phyloP scores from a whole-genome alignment of 2,329 filamentous ascomycete species.

The Cryphonectria japonica region DNA sequence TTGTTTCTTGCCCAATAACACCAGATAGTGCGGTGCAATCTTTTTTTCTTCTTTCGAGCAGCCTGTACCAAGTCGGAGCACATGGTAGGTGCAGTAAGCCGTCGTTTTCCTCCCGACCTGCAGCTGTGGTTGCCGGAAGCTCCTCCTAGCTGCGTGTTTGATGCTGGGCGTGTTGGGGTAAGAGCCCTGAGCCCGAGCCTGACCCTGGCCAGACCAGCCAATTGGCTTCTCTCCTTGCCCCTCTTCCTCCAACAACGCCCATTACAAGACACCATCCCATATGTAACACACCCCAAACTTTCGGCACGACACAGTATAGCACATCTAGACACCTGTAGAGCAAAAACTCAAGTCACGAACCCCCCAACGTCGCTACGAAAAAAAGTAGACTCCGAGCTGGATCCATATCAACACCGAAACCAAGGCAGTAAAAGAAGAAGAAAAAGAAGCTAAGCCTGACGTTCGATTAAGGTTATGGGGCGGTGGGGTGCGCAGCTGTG shows the following conservation, averaged over 20 bases:
- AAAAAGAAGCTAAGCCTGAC: not conserved
- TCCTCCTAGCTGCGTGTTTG: too few species aligned
- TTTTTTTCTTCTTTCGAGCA: too few species aligned
- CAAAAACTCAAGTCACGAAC: too few species aligned
- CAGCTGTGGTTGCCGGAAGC: not conserved
- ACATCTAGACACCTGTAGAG: too few species aligned
- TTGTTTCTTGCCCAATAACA: too few species aligned
- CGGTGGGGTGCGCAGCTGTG: not conserved
- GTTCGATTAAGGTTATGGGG: constrained; percentile 25
- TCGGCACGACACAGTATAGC: too few species aligned
- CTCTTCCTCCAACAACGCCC: not conserved
- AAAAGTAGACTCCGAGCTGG: not conserved
- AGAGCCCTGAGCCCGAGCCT: not conserved
- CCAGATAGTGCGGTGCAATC: too few species aligned
- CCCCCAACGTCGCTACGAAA: not conserved
- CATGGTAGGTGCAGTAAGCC: not conserved
- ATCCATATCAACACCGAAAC: not conserved
- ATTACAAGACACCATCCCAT: not conserved
- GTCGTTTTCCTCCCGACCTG: not conserved
- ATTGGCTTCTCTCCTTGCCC: not conserved
- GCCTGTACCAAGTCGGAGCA: too few species aligned
- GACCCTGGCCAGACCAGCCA: not conserved
- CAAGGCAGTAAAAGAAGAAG: not conserved
- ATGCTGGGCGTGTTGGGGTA: not conserved
- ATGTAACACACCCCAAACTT: too few species aligned